Conservation (phyloP, 164 flowering plant genomes). For the Vitis rupestris region DNA sequence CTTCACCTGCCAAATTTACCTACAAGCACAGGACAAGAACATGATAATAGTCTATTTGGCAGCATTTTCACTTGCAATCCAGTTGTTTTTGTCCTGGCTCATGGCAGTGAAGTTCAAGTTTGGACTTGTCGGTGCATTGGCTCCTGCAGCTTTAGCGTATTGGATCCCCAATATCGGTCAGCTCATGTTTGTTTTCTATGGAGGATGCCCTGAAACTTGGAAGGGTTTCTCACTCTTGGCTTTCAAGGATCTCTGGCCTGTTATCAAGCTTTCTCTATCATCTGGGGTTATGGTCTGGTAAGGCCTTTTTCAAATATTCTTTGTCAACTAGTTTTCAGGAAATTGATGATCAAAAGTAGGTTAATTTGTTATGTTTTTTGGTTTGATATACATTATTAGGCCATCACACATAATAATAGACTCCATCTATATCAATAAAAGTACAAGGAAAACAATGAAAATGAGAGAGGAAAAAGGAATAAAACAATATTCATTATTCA, state of each 20-base stretch:
- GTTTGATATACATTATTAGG: too few species aligned
- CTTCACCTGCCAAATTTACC: constrained; percentile 53
- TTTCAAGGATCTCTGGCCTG: constrained; percentile 51
- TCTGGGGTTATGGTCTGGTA: constrained; percentile 75
- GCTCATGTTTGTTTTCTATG: constrained; percentile 24
- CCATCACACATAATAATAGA: too few species aligned
- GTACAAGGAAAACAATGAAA: too few species aligned
- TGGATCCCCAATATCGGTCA: constrained; percentile 53
- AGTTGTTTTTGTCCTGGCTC: constrained; percentile 50
- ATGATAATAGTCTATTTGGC: constrained; percentile 44
- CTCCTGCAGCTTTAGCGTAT: constrained; percentile 32
- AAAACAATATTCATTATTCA: too few species aligned
- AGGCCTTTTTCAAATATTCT: too few species aligned
- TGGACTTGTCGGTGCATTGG: constrained; percentile 48
- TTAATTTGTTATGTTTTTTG: too few species aligned
- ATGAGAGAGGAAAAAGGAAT: too few species aligned
- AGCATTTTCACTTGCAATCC: constrained; percentile 31
- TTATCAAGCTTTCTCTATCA: constrained; percentile 56
- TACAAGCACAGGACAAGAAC: constrained; percentile 60
- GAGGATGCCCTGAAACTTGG: constrained; percentile 62
- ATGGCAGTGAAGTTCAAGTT: constrained; percentile 23
- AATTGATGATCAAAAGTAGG: too few species aligned
- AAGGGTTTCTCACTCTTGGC: constrained; percentile 54
- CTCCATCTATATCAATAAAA: too few species aligned
- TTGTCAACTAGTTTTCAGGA: too few species aligned